Conservation (phyloP, 495 filamentous ascomycete genomes). For the Hypoxylon lenormandii region DNA sequence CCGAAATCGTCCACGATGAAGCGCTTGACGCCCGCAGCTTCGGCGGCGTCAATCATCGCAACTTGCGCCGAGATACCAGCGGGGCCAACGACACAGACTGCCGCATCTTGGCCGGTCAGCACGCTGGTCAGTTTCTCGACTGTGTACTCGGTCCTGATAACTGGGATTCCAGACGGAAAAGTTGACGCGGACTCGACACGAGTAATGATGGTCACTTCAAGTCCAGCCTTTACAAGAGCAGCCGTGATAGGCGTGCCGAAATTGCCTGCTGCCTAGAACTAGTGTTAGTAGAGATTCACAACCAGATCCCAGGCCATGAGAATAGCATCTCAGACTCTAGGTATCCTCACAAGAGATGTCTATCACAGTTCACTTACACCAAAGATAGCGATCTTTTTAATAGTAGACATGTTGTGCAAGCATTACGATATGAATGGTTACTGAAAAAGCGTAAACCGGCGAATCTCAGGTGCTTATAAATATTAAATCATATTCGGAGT, state of each 20-base stretch:
- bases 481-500: too few relatives aligned
- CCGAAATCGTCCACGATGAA: conserved; percentile 69
- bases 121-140: conserved; percentile 56
- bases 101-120: conserved; percentile 61
- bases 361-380: conserved; percentile 56
- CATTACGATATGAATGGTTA: too few relatives aligned
- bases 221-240: conserved; percentile 57
- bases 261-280: conserved; percentile 63
- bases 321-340: too few relatives aligned
- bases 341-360: not conserved
- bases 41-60: conserved; percentile 64
- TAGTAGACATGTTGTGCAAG: conserved; percentile 44
- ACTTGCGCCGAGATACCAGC: conserved; percentile 49
- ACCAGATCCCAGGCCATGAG: not conserved
- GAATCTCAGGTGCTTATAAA: too few relatives aligned
- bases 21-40: conserved; percentile 60
- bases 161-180: conserved; percentile 48
- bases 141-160: conserved; percentile 58
- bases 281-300: conserved; percentile 3
- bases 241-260: conserved; percentile 64
- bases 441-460: too few relatives aligned
- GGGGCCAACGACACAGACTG: conserved; percentile 54
- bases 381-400: conserved; percentile 57
- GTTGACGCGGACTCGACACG: conserved; percentile 53
- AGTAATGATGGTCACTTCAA: conserved; percentile 64